These are phyloP conservation scores for Elsinoe fawcettii DNA, from an alignment of 2,329 filamentous ascomycete genomes.

Conservation along the genomic window DNA sequence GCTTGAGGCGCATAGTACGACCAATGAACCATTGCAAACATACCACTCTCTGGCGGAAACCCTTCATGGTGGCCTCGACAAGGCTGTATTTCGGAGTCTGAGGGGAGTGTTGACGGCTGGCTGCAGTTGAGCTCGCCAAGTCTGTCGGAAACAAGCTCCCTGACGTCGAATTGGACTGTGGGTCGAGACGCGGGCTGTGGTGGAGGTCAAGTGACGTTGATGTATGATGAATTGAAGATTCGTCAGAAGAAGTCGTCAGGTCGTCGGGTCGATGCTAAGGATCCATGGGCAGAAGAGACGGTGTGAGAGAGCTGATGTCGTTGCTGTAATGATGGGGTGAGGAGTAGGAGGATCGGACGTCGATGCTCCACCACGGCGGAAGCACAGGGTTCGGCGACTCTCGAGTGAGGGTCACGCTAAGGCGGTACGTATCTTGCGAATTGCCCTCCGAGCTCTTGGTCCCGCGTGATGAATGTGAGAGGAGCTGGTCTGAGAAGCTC, in stretches of 20 bases:
- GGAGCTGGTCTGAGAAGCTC: background rate
- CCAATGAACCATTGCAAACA: constrained; percentile 36
- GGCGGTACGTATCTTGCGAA: constrained; percentile 15
- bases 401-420: constrained; percentile 9
- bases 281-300: constrained; percentile 4
- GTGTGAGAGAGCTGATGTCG: background rate
- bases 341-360: constrained; percentile 11
- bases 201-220: background rate
- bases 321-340: constrained; percentile 13
- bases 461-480: background rate
- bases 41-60: constrained; percentile 96
- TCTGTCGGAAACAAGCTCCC: constrained; percentile 12
- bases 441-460: constrained; percentile 8
- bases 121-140: constrained; percentile 4
- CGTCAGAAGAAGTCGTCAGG: constrained; percentile 9
- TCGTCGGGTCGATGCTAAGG: constrained; percentile 10
- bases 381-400: constrained; percentile 13
- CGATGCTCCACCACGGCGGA: constrained; percentile 13
- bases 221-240: background rate
- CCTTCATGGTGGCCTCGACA: constrained; percentile 61
- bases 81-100: background rate
- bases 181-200: constrained; percentile 1
- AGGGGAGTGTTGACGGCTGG: background rate
- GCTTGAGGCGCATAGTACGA: constrained; percentile 15
- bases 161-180: constrained; percentile 10